Conservation (phyloP, 306 rosid species). For the Malus domestica region DNA sequence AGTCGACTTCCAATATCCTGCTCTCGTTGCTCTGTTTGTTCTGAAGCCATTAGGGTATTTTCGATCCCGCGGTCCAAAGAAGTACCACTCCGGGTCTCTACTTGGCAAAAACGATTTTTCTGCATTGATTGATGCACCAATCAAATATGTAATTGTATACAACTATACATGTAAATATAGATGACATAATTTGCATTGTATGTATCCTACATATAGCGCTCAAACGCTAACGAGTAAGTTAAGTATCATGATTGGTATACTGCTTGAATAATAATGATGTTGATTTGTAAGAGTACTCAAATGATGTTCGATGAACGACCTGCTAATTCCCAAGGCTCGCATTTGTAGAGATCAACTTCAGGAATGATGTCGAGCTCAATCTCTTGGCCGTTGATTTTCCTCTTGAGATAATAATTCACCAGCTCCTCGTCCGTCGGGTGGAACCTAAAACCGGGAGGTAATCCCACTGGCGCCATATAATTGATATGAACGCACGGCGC, state of each 20-base stretch:
- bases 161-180: not conserved
- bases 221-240: not conserved
- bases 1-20: conserved; percentile 96
- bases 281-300: not conserved
- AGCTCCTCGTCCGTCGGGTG: conserved; percentile 99
- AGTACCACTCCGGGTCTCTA: conserved; percentile 98
- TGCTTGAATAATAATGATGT: not conserved
- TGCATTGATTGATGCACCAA: conserved; percentile 7
- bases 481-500: not conserved
- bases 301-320: conserved; percentile 27
- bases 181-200: no score
- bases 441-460: conserved; percentile 99
- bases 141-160: not conserved
- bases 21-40: conserved; percentile 92
- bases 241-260: not conserved
- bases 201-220: not conserved
- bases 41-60: conserved; percentile 94
- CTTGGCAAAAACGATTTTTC: conserved; percentile 94
- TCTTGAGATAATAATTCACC: conserved; percentile 86
- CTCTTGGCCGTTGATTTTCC: conserved; percentile 84
- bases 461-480: conserved; percentile 85
- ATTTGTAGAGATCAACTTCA: conserved; percentile 98
- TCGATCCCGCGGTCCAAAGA: conserved; percentile 89
- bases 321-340: conserved; percentile 99
- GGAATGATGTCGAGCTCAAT: conserved; percentile 98